Evolutionary conservation across 257 asterid genomes (phyloP).

Genomic region (Solanum habrochaites): DNA sequence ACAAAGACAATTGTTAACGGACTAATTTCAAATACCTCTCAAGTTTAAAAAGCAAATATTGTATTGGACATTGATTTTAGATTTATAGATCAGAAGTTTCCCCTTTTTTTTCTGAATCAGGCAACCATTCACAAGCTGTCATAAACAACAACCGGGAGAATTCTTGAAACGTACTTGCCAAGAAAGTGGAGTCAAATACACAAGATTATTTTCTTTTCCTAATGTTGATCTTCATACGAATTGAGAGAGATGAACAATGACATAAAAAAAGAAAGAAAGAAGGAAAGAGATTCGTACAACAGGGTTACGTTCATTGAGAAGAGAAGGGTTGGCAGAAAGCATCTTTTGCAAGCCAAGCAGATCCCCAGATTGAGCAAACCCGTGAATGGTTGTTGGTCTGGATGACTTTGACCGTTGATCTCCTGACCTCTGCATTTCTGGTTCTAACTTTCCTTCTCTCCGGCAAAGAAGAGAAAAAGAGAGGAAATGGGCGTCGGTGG

Average conservation of each 20-base stretch:
- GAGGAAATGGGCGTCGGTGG: neutral
- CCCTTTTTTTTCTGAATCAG: neutral
- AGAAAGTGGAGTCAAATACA: neutral
- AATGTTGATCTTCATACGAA: neutral
- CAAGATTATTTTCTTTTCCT: neutral
- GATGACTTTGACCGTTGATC: neutral
- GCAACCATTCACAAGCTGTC: neutral
- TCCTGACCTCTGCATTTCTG: conserved; percentile 12
- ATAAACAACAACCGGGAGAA: neutral
- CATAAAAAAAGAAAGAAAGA: neutral
- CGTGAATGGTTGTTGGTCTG: conserved; percentile 65
- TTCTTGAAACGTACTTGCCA: neutral
- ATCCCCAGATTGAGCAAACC: conserved; percentile 3
- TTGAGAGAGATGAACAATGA: neutral
- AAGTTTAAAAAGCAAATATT: neutral
- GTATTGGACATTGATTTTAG: neutral
- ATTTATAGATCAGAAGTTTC: neutral
- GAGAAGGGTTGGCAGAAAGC: conserved; percentile 67
- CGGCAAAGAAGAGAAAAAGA: neutral
- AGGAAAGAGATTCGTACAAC: conserved; percentile 39
- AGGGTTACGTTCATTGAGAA: conserved; percentile 86
- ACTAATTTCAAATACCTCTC: neutral
- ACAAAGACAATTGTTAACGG: neutral
- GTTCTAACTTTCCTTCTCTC: neutral
- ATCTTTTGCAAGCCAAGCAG: conserved; percentile 63